These are phyloP conservation scores for Metschnikowia drakensbergensis DNA, from an alignment of 805 yeast genomes.

Conservation along the genomic window DNA sequence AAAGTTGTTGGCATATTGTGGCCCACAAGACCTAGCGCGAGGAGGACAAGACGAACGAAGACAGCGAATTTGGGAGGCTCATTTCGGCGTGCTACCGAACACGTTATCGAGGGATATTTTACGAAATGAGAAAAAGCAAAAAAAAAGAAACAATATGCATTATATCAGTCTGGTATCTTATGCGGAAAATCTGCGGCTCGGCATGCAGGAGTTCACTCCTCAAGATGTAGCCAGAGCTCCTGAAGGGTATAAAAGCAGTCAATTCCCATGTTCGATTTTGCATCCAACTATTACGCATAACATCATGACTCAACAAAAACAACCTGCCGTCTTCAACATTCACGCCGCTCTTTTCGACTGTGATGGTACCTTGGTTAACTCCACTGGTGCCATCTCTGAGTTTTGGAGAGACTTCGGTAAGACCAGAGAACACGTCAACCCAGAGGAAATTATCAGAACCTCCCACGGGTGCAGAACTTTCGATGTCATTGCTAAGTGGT, in stretches of 20 bases:
- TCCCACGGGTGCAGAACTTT: constrained; percentile 83
- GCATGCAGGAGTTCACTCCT: neutral
- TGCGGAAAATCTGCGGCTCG: constrained; percentile 6
- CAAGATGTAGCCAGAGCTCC: neutral
- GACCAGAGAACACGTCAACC: constrained; percentile 63
- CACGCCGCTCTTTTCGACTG: constrained; percentile 68
- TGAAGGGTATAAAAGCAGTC: neutral
- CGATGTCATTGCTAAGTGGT: constrained; percentile 69
- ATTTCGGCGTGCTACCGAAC: neutral
- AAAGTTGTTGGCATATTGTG: too few relatives aligned
- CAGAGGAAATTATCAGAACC: constrained; percentile 66
- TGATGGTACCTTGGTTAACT: constrained; percentile 83
- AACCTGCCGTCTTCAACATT: constrained; percentile 42
- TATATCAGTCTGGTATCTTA: neutral
- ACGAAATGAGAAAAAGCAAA: constrained; percentile 1
- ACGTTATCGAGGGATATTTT: neutral
- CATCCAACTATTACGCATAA: neutral
- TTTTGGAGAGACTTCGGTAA: constrained; percentile 75
- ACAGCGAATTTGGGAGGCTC: too few relatives aligned
- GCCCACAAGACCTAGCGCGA: too few relatives aligned
- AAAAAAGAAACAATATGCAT: neutral
- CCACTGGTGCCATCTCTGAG: constrained; percentile 77
- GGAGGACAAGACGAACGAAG: too few relatives aligned
- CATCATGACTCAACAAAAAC: constrained; percentile 24
- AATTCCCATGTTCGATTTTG: neutral